phyloP scores from a whole-genome alignment of 1,139 yeast genomes.

The Lodderomyces jiufengensis region DNA sequence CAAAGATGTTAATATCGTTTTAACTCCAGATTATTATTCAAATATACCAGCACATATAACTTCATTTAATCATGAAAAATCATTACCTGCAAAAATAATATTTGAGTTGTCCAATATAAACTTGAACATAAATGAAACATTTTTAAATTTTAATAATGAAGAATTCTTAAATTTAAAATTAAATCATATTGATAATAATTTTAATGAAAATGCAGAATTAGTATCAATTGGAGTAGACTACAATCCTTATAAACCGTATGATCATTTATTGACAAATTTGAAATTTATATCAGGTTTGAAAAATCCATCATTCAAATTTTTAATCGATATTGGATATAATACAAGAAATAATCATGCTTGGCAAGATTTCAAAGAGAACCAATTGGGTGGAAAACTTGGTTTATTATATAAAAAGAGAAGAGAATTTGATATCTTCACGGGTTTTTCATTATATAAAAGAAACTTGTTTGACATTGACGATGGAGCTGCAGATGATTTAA shows the following conservation, averaged over 20 bases:
- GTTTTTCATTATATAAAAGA: conserved; percentile 42
- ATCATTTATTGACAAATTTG: conserved; percentile 36
- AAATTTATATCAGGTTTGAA: conserved; percentile 34
- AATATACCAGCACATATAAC: conserved; percentile 22
- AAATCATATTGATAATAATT: conserved; percentile 41
- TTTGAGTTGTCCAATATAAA: conserved; percentile 34
- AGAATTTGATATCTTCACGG: conserved; percentile 27
- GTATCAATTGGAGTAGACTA: conserved; percentile 42
- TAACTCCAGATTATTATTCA: conserved; percentile 34
- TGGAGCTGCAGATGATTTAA: conserved; percentile 32
- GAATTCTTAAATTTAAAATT: conserved; percentile 38
- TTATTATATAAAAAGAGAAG: conserved; percentile 25
- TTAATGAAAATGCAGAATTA: conserved; percentile 42
- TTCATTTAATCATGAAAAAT: conserved; percentile 33
- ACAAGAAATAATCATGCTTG: conserved; percentile 40
- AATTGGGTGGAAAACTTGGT: conserved; percentile 44
- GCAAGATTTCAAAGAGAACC: conserved; percentile 34
- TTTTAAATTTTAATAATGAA: conserved; percentile 37
- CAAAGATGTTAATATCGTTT: conserved; percentile 28
- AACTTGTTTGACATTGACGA: conserved; percentile 42
- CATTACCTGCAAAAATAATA: conserved; percentile 37
- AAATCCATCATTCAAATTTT: conserved; percentile 39
- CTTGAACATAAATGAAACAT: conserved; percentile 35
- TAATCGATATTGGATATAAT: conserved; percentile 32
- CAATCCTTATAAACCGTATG: conserved; percentile 46